Percentiles rank a stretch among this genome's conserved stretches.
Evolutionary conservation across 495 filamentous ascomycete species (phyloP).

Genomic region (Aspergillus olivimuriae): DNA sequence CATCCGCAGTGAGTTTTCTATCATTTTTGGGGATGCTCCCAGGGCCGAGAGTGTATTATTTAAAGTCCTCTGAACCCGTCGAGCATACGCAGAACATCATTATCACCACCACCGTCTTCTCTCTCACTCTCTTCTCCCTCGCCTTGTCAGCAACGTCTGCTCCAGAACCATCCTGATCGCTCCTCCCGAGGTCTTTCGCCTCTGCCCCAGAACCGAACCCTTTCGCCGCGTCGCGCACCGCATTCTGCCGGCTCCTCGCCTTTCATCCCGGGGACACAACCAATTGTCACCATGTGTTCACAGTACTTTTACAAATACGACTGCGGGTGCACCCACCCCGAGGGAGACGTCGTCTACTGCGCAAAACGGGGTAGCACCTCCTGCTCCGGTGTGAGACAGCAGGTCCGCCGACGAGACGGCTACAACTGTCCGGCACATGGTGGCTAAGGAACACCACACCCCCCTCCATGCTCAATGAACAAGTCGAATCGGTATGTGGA

Average conservation of each 20-base stretch:
- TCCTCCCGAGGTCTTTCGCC: no score
- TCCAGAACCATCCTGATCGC: no score
- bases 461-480: no score
- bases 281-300: constrained; percentile 29
- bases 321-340: constrained; percentile 34
- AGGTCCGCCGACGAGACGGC: constrained; percentile 28
- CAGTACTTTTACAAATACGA: constrained; percentile 38
- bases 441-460: no score
- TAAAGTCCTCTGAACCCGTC: constrained; percentile 19
- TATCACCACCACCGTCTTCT: constrained; percentile 11
- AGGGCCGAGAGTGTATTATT: constrained; percentile 13
- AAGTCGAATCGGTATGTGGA: no score
- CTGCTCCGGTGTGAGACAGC: constrained; percentile 32
- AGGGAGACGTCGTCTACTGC: constrained; percentile 33
- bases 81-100: constrained; percentile 9
- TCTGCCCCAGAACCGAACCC: no score
- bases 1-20: constrained; percentile 12
- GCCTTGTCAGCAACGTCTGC: no score
- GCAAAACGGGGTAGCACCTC: constrained; percentile 29
- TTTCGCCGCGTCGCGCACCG: no score
- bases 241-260: background rate
- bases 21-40: constrained; percentile 9
- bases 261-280: background rate
- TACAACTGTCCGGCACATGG: constrained; percentile 35
- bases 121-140: constrained; percentile 3